Base-by-base conservation (phyloP, 495 filamentous ascomycete genomes). In the Viridothelium virens region DNA sequence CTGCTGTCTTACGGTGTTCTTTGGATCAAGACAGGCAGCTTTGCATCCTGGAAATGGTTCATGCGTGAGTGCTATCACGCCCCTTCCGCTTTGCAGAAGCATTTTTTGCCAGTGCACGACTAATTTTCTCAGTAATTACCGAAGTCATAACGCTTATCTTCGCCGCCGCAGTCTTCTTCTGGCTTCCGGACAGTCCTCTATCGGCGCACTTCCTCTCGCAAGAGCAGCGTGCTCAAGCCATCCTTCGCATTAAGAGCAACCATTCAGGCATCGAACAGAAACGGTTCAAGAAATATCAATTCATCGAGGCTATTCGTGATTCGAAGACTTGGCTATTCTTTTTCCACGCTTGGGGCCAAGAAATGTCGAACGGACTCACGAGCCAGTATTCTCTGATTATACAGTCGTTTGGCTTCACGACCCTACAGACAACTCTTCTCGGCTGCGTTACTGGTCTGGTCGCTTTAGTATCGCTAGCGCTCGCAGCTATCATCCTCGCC, bases 351-450 rank as follows among this genome's bases (percentile, higher is more conserved):
- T 77, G 73, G 73, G 74, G 75, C 1, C 76, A 78, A 65, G 78
- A 78, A 63, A 79, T 77, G 75, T 75, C 77, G 14, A 79, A 79
- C 38, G 77, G 78, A 53, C 67, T 79, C 3, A 79, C 75, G 11
- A 79, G 77, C 63, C 77, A 79, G 65, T 79, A 78, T 62, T 79
- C 77, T 1, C 70, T 79, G n/a, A 78, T 79, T 64, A 79, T 79
- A 59, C 75, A 74, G 34, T 78, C 76, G 1, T 78, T 78, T 47
- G 77, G 77, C 1, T 79, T 79, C 62, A 76, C 74, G 2, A 73
- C 73, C 37, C 67, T 78, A 9, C 77, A 77, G 62, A 79, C 77
- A 16, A 77, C 75, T 1, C 66, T 79, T 1, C 64, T 78, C 3
- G 73, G 76, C 25, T 74, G 71, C 38, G 69, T 77, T 34, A 74